A percentile compares a stretch with the other conserved stretches of the same genome.
Evolutionary conservation across 2,329 filamentous ascomycete species (phyloP).

Genomic region (Talaromyces sp.): DNA sequence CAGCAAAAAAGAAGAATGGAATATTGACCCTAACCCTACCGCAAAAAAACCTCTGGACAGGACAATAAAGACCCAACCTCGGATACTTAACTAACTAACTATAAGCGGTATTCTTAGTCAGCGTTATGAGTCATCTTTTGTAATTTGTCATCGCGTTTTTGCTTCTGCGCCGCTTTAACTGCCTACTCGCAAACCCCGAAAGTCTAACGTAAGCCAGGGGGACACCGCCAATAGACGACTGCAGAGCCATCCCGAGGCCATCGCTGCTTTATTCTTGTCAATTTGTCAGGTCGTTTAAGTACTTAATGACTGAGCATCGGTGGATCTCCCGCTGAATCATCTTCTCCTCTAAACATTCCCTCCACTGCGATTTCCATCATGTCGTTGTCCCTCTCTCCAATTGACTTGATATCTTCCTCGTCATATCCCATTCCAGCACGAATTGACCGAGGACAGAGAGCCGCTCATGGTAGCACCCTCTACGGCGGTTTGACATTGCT

Average conservation of each 20-base stretch:
- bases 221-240: neutral
- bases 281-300: neutral
- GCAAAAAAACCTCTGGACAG: no score
- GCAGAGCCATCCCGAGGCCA: neutral
- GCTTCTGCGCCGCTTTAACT: neutral
- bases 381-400: neutral
- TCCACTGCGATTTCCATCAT: neutral
- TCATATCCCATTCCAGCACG: conserved; percentile 14
- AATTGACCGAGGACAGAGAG: neutral
- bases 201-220: neutral
- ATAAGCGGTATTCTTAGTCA: neutral
- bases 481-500: conserved; percentile 13
- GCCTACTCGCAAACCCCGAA: neutral
- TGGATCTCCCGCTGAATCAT: neutral
- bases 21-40: no score
- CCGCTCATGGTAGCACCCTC: neutral
- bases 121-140: neutral
- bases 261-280: neutral
- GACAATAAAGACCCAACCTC: no score
- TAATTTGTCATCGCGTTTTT: neutral
- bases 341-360: neutral
- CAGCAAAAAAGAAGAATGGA: no score
- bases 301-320: neutral
- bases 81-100: no score
- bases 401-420: conserved; percentile 13